These are phyloP conservation scores for Melastoma malabathricum DNA, from an alignment of 345 rosid genomes.

Conservation along the genomic window DNA sequence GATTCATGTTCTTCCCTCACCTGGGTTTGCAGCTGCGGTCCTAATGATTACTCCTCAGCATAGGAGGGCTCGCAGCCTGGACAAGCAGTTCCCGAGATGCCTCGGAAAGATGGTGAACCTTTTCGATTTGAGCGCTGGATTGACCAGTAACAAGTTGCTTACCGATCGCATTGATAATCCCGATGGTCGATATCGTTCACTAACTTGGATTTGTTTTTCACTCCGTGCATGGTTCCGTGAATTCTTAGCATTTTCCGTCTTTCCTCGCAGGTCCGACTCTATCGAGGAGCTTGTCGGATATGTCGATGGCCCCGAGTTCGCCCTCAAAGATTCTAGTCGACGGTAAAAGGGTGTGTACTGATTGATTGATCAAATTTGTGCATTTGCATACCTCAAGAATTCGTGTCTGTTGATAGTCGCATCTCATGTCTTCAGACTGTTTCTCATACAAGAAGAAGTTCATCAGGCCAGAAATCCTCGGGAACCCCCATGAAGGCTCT, in stretches of 20 bases:
- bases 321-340: constrained; percentile 42
- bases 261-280: constrained; percentile 36
- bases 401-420: background rate
- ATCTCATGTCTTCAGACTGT: constrained; percentile 30
- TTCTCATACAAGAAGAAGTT: constrained; percentile 42
- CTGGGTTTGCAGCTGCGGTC: constrained; percentile 23
- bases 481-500: constrained; percentile 78
- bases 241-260: constrained; percentile 4
- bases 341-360: constrained; percentile 44
- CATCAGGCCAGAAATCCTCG: constrained; percentile 37
- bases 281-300: constrained; percentile 65
- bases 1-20: background rate
- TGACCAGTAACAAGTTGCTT: constrained; percentile 38
- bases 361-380: constrained; percentile 3
- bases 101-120: constrained; percentile 46
- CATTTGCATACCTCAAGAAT: constrained; percentile 2
- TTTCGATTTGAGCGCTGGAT: constrained; percentile 50
- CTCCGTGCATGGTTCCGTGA: background rate
- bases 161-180: constrained; percentile 32
- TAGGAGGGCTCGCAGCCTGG: constrained; percentile 33
- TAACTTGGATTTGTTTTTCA: background rate
- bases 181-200: constrained; percentile 35
- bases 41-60: constrained; percentile 47
- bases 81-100: constrained; percentile 58
- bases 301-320: constrained; percentile 32